Evolutionary conservation across 2,329 filamentous ascomycete genomes (phyloP), one percentile per base, ranked within the genome.

Genomic region (Neonectria neomacrospora): DNA sequence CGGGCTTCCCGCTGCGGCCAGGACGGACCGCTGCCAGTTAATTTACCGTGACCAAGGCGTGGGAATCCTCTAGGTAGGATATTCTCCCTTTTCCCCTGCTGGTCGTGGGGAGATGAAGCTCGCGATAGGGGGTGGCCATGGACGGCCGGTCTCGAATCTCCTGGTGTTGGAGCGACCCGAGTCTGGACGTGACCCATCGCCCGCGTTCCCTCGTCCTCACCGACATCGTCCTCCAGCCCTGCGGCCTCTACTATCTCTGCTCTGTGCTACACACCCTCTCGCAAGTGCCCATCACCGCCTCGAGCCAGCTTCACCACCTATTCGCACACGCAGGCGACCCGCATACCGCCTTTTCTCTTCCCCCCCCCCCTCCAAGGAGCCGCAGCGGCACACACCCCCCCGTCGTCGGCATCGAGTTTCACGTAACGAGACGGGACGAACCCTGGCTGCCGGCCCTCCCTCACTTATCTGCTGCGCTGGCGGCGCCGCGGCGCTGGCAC

Each of bases 401-500:
- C 54, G 41, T 52, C 18, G 30, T 34, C 10, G 14, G 63, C 65
- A 69, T 64, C 69, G 65, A 61, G n/a, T 63, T 59, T 32, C 48
- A 32, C 61, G 23, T 55, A 55, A 32, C 45, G 50, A 41, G 37
- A 32, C 45, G 50, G n/a, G 37, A 51, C 22, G 61, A 60, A 52
- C 53, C 58, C 52, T 59, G 47, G 54, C 42, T 47, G 58, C 62
- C 65, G 48, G 3, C 23, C 60, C 58, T 23, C 45, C 44, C 10
- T 58, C 23, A 45, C n/a, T 41, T 30, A 54, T 52, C 42, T 61
- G 58, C 53, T 61, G 58, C 53, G 58, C 26, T 61, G 58, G 58
- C 58, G 18, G 23, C 34, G 42, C 23, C 26, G 42, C 23, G 44
- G 44, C 41, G 41, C 30, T 41, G 48, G 18, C 52, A 37, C 45